phyloP scores from a whole-genome alignment of 495 filamentous ascomycete genomes.

The Aspergillus steynii region DNA sequence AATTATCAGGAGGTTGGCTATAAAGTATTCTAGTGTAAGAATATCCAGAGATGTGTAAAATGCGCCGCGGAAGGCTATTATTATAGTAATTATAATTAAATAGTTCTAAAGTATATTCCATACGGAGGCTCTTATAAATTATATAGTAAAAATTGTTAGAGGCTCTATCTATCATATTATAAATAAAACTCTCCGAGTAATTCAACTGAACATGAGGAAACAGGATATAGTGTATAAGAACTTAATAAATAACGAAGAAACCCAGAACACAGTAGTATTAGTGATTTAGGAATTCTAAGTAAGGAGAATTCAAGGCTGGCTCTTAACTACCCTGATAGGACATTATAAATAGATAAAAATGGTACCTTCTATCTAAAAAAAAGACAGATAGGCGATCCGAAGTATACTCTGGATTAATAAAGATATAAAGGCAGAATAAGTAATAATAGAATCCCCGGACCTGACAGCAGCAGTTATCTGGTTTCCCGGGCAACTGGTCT shows the following conservation, averaged over 20 bases:
- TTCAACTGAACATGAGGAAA: conserved; percentile 35
- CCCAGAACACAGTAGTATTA: not conserved
- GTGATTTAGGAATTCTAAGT: conserved; percentile 19
- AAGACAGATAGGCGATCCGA: conserved; percentile 27
- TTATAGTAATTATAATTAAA: conserved; percentile 22
- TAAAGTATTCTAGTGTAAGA: conserved; percentile 27
- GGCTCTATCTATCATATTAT: conserved; percentile 26
- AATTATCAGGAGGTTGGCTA: conserved; percentile 32
- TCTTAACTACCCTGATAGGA: conserved; percentile 28
- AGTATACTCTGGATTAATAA: conserved; percentile 35
- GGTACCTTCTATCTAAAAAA: conserved; percentile 17
- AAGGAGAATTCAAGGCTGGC: conserved; percentile 23
- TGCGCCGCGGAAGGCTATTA: conserved; percentile 27
- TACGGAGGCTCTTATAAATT: conserved; percentile 31
- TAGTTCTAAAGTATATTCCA: conserved; percentile 26
- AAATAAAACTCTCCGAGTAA: conserved; percentile 29
- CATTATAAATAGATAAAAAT: conserved; percentile 33
- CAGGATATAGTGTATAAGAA: conserved; percentile 25
- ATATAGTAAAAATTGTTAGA: conserved; percentile 31
- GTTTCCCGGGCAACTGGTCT: not conserved
- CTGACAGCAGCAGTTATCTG: not conserved
- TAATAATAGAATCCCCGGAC: not conserved
- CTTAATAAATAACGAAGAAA: conserved; percentile 28
- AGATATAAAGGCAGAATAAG: conserved; percentile 8
- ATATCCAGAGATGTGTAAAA: conserved; percentile 28